A percentile compares a stretch with the other conserved stretches of the same genome.
Conservation (phyloP, 148 eudicot genomes). For the Rhododendron kiyosumense region DNA sequence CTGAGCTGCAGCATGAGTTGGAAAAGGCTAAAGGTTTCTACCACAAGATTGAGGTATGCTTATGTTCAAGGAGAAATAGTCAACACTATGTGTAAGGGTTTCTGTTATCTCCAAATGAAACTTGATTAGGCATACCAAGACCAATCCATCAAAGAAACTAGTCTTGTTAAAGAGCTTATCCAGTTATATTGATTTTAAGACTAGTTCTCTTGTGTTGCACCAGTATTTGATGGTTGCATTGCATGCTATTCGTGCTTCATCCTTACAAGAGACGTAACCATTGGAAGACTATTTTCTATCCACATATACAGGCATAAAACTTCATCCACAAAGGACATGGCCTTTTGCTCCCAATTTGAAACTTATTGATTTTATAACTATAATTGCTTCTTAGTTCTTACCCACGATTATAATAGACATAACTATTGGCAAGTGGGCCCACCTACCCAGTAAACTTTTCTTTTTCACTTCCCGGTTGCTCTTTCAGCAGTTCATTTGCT, state of each 20-base stretch:
- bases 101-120: neutral
- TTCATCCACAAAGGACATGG: neutral
- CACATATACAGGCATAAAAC: neutral
- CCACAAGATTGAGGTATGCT: slow-evolving; percentile 30
- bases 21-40: slow-evolving; percentile 21
- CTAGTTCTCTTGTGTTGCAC: neutral
- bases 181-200: neutral
- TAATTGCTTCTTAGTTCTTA: neutral
- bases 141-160: neutral
- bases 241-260: neutral
- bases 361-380: neutral
- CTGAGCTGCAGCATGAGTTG: slow-evolving; percentile 8
- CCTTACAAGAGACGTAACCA: neutral
- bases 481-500: neutral
- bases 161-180: neutral
- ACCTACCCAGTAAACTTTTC: neutral
- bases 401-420: neutral
- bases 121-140: neutral
- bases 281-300: neutral
- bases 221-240: neutral
- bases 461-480: neutral
- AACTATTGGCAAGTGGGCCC: neutral
- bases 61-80: neutral
- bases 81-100: neutral
- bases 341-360: neutral